Evolutionary conservation across 192 early-diverging fungal species (phyloP).

Genomic region (Entomortierella parvispora): DNA sequence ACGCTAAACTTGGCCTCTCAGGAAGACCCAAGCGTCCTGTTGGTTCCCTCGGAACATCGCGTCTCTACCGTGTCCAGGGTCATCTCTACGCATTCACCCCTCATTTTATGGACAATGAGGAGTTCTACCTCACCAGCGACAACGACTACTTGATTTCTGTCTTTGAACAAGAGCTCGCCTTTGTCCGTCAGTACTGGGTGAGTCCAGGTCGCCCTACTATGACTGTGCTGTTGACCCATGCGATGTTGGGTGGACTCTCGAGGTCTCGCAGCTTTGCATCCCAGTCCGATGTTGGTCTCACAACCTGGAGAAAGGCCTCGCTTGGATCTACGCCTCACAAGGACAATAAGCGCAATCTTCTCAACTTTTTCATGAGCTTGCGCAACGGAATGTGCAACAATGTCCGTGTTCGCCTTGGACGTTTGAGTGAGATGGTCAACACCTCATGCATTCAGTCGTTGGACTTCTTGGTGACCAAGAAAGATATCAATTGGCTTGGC

Average conservation of each 20-base stretch:
- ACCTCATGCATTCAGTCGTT: constrained; percentile 82
- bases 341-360: constrained; percentile 68
- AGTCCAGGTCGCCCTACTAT: constrained; percentile 83
- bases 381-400: constrained; percentile 72
- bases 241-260: constrained; percentile 78
- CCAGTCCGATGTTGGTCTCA: constrained; percentile 22
- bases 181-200: constrained; percentile 78
- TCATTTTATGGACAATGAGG: constrained; percentile 87
- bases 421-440: constrained; percentile 79
- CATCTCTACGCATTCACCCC: constrained; percentile 86
- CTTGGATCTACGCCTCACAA: constrained; percentile 29
- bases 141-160: constrained; percentile 83
- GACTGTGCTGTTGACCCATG: constrained; percentile 75
- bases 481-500: constrained; percentile 62
- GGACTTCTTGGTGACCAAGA: constrained; percentile 82
- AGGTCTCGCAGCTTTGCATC: constrained; percentile 39
- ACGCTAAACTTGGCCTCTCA: constrained; percentile 78
- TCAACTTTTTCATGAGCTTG: constrained; percentile 89
- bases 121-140: constrained; percentile 89
- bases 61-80: constrained; percentile 85
- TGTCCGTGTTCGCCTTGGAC: constrained; percentile 79
- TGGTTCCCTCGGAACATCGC: constrained; percentile 81
- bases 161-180: constrained; percentile 80
- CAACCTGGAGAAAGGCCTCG: constrained; percentile 23
- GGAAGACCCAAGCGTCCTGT: constrained; percentile 83